Conservation (phyloP, 768 basidiomycete species). For the Amanita pseudoporphyria region DNA sequence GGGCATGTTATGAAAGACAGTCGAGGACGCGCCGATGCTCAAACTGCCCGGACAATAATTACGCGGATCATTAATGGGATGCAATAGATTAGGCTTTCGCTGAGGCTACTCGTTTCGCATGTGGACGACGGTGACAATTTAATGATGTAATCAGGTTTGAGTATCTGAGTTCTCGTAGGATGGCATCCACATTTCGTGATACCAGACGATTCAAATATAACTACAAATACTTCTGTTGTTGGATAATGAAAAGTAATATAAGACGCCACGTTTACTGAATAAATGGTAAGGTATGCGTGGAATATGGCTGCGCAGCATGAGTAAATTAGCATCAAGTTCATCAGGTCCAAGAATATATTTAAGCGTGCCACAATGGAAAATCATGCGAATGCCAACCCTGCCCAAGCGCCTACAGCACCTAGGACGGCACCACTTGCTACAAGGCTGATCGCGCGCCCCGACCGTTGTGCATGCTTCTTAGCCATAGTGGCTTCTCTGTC, state of each 20-base stretch:
- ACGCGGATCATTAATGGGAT: background rate
- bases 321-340: too few relatives aligned
- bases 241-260: background rate
- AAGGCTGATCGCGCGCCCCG: background rate
- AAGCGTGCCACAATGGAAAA: background rate
- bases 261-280: background rate
- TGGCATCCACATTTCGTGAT: too few relatives aligned
- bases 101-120: background rate
- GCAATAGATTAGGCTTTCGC: background rate
- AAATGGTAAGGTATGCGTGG: too few relatives aligned
- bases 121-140: too few relatives aligned
- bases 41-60: constrained; percentile 12
- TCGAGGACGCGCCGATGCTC: constrained; percentile 71
- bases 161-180: too few relatives aligned
- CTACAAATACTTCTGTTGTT: background rate
- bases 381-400: constrained; percentile 43
- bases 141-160: too few relatives aligned
- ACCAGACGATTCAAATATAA: background rate
- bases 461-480: constrained; percentile 10
- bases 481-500: constrained; percentile 13
- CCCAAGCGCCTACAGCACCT: constrained; percentile 52
- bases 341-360: too few relatives aligned
- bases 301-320: background rate
- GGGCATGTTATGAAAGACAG: constrained; percentile 82
- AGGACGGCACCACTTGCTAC: constrained; percentile 48